phyloP scores from a whole-genome alignment of 2,329 filamentous ascomycete species.

The Lachnellula hyalina region DNA sequence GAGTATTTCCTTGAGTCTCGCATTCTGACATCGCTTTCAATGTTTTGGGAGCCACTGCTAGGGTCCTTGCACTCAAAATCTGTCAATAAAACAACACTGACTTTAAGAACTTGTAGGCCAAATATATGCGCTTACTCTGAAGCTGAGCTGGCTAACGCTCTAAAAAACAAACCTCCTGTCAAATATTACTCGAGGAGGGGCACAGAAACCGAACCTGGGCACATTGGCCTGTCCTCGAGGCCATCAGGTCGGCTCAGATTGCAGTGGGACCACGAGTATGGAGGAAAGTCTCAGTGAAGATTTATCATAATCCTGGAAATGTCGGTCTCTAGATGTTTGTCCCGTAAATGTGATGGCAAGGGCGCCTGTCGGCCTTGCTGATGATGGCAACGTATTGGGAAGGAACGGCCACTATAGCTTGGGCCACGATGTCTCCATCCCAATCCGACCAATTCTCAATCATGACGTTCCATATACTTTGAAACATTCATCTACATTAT shows the following conservation, averaged over 20 bases:
- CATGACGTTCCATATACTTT: neutral
- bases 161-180: constrained; percentile 8
- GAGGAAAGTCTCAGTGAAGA: neutral
- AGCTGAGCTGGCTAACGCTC: constrained; percentile 5
- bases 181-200: constrained; percentile 9
- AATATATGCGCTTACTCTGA: constrained; percentile 13
- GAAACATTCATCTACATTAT: neutral
- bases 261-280: constrained; percentile 8
- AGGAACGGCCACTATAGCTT: neutral
- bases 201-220: neutral
- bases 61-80: no score
- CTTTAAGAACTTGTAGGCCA: neutral
- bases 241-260: constrained; percentile 1
- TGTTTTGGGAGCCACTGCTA: no score
- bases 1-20: no score
- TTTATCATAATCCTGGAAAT: no score
- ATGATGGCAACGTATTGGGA: neutral
- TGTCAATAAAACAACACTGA: no score
- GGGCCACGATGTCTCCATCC: no score
- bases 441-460: no score
- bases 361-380: neutral
- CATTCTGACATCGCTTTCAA: no score
- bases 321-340: no score
- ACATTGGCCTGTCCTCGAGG: constrained; percentile 13
- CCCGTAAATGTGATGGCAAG: no score